Base-by-base conservation (phyloP, 176 grass and related monocot genomes). In the Melocanna baccifera region DNA sequence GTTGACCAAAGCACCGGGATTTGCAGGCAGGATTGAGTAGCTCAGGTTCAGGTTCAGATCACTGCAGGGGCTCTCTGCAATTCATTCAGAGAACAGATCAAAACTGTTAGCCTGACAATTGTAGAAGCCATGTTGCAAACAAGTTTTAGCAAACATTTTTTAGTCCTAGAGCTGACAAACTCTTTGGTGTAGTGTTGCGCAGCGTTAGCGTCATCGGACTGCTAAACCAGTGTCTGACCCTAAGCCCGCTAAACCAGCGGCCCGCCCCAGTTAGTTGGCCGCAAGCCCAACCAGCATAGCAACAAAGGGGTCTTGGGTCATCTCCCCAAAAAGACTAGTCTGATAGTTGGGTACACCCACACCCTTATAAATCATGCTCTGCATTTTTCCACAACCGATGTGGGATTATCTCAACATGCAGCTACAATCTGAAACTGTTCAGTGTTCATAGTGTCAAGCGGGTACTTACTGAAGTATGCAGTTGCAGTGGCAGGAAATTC, bases 11-110 rank as follows among this genome's bases (percentile, higher is more conserved):
- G 80, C 71, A 45, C 96, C 96, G 7, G 93, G 91, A 40, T 88
- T 47, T 52, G 88, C 82, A 4, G 91, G 63, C 65, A 92, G 65
- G 71, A 94, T 96, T 11, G 93, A 69, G 89, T 88, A 99, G 62
- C 80, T 82, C 71, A 96, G 65, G 34, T 99, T 92, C 64, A 83
- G 75, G 34, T 36, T 84, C 61, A 83, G 10, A 67, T 94, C 91
- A 26, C 88, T 88, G 87, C 95, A 97, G 41, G 92, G 95, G 64
- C 92, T 97, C 84, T 53, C 95, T 97, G 88, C 88, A 80, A 62
- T 69, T 72, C 55, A 86, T 62, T 82, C 26, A 73, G 12, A 55
- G 18, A 69, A 62, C 40, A 62, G 7, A 75, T 48, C 37, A 61
- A 29, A 48, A 66, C 26, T 51, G 71, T 80, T 23, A 58, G n/a